phyloP scores from a whole-genome alignment of 257 asterid species.

The Knoxia roxburghii region DNA sequence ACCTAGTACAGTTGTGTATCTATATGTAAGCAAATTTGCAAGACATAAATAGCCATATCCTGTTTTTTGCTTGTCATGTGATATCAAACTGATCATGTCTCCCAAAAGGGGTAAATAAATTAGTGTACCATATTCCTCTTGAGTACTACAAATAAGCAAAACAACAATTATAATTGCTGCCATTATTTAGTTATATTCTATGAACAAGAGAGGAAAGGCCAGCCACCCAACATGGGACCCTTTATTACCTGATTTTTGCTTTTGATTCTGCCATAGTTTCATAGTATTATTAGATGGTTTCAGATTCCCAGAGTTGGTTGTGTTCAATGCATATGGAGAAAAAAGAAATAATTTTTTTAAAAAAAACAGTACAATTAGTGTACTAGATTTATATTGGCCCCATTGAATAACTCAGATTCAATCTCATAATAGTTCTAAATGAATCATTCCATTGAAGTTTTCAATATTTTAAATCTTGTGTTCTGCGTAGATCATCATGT shows the following conservation, averaged over 20 bases:
- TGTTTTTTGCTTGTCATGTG: constrained; percentile 20
- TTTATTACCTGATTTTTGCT: not conserved
- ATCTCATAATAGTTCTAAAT: not conserved
- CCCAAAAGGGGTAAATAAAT: constrained; percentile 9
- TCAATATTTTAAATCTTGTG: not conserved
- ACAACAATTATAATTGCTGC: not conserved
- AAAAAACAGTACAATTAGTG: too few relatives aligned
- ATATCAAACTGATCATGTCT: constrained; percentile 21
- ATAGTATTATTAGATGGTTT: constrained; percentile 4
- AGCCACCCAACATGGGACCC: constrained; percentile 19
- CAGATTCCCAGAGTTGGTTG: constrained; percentile 2
- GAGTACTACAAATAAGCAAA: not conserved
- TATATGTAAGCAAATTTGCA: constrained; percentile 2
- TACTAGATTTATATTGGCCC: not conserved
- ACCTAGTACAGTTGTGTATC: constrained; percentile 5
- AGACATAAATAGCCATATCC: constrained; percentile 6
- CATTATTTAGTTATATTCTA: constrained; percentile 7
- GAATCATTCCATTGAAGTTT: not conserved
- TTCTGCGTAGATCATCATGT: not conserved
- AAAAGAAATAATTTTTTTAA: too few relatives aligned
- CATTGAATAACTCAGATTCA: not conserved
- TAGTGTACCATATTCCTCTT: not conserved
- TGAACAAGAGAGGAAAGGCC: constrained; percentile 20
- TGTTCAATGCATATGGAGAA: constrained; percentile 1
- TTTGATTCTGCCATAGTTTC: not conserved